Evolutionary conservation across 129 eudicot species (phyloP).

Genomic region (Silybum marianum): DNA sequence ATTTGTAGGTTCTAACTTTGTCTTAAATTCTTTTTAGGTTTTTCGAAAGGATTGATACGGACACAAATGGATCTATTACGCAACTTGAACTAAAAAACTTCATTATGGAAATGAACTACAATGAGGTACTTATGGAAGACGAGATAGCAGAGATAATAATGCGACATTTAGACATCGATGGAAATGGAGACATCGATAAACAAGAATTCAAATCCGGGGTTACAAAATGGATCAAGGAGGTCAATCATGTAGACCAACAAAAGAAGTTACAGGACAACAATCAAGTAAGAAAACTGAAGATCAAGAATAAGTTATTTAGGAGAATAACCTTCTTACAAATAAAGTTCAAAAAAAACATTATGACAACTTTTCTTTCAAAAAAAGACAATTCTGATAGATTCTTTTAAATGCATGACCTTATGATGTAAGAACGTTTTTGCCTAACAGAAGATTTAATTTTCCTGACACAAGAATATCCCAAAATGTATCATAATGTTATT

Average conservation of each 20-base stretch:
- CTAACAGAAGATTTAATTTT: no score
- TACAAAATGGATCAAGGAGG: constrained; percentile 38
- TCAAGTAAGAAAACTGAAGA: constrained; percentile 37
- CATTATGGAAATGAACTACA: constrained; percentile 37
- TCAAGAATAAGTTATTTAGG: not conserved
- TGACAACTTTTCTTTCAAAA: not conserved
- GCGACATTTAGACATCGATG: constrained; percentile 53
- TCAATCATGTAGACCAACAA: constrained; percentile 12
- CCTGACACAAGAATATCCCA: not conserved
- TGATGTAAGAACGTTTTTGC: not conserved
- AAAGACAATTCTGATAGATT: not conserved
- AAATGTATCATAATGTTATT: not conserved
- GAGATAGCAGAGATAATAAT: constrained; percentile 52
- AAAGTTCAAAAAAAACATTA: not conserved
- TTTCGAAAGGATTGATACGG: constrained; percentile 41
- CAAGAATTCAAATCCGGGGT: constrained; percentile 56
- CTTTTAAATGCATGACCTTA: not conserved
- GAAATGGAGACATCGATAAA: constrained; percentile 42
- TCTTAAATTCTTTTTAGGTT: constrained; percentile 27
- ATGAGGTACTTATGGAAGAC: constrained; percentile 36
- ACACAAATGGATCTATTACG: constrained; percentile 41
- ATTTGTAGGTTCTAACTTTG: not conserved
- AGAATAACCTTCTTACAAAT: no score
- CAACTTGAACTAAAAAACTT: constrained; percentile 41
- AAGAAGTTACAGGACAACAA: constrained; percentile 1